Evolutionary conservation across 2,329 filamentous ascomycete genomes (phyloP), one percentile per base, ranked within the genome.

Genomic region (Aspergillus tanneri): DNA sequence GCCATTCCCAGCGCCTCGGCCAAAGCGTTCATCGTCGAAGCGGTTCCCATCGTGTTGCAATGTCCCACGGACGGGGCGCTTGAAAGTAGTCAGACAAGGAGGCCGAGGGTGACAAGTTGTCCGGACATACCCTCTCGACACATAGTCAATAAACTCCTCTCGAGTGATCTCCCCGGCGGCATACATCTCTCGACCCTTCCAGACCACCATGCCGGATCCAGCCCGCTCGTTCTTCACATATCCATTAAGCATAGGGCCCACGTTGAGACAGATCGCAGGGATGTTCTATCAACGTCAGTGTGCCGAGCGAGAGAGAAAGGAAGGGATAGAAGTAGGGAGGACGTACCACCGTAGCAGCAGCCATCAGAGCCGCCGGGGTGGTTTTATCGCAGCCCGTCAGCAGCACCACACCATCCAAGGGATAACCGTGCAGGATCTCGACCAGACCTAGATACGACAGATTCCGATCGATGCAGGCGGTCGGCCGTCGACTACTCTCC

Each of bases 11-110:
- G 64, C 3, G 76, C 75, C 56, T 79, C 77, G 40, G 76, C 75
- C 2, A 78, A 67, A 1, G 76, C 74, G 52, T 78, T 78, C 75
- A 79, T 78, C 0, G 76, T 79, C 5, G 73, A 75, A 2, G 77
- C 77, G 12, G 77, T 79, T 39, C 76, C 76, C 77, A 79, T 79
- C 12, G 75, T 78, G 56, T 78, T 78, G 58, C 77, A 79, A 52
- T 77, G 75, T 28, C 73, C 76, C 5, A 65, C 72, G 2, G 71
- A 77, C 1, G 73, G 75, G 9, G 74, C 72, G 19, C 72, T 72
- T 16, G 16, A 11, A 32, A 22, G 34, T 19, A 42, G 41, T 40
- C 39, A 51, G 48, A 37, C 28, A 47, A 39, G 5, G 19, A 14
- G 5, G 5, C 3, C 5, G 5, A 24, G 6, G 12, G 23, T 22